These are phyloP conservation scores for Stropharia rugosoannulata DNA, from an alignment of 768 basidiomycete species.

Conservation along the genomic window DNA sequence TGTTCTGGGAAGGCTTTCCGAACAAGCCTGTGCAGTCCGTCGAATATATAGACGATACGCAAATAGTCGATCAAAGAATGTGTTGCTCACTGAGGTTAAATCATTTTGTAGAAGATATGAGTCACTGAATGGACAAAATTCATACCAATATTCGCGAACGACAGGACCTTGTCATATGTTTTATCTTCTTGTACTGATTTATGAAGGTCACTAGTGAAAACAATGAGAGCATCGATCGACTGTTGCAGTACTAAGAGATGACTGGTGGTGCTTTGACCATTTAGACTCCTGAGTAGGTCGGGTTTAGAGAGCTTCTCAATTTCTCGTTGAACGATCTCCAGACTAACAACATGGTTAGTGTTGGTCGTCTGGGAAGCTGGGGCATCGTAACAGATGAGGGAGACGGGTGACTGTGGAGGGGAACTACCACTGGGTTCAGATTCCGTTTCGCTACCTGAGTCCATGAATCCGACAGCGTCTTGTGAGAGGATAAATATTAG, in stretches of 20 bases:
- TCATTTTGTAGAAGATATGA: neutral
- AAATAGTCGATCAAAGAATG: conserved; percentile 39
- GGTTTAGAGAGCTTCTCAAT: conserved; percentile 3
- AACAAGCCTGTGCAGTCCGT: conserved; percentile 28
- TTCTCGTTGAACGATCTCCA: conserved; percentile 6
- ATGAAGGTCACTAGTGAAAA: conserved; percentile 8
- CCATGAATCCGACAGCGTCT: neutral
- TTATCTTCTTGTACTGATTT: neutral
- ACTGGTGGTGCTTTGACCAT: neutral
- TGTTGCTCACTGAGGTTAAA: conserved; percentile 10
- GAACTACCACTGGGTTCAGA: conserved; percentile 27
- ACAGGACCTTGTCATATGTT: neutral
- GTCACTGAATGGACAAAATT: neutral
- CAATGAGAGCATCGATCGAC: conserved; percentile 8
- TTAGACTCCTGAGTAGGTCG: neutral
- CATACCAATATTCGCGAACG: conserved; percentile 8
- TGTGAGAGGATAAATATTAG: too few species aligned
- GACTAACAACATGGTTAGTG: neutral
- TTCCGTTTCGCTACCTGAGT: conserved; percentile 50
- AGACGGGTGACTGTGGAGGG: neutral
- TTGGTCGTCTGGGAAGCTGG: neutral
- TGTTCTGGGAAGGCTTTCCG: conserved; percentile 14
- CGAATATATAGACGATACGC: conserved; percentile 51
- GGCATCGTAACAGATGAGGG: neutral
- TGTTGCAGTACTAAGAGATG: conserved; percentile 5